Percentiles rank a stretch among this genome's conserved stretches.
phyloP scores from a whole-genome alignment of 305 asterid genomes.

The Rubia balearica region DNA sequence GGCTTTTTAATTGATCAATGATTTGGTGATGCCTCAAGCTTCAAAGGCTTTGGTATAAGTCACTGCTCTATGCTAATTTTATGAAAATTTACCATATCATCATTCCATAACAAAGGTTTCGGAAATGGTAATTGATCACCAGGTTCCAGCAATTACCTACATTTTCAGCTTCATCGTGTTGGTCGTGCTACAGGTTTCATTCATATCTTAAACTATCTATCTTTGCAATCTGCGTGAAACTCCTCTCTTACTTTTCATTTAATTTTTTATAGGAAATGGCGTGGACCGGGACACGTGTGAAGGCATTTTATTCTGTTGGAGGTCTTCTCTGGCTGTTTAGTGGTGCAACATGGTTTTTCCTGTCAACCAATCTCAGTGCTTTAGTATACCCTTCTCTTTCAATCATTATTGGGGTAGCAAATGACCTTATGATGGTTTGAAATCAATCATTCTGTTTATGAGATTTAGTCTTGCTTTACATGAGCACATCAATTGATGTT shows the following conservation, averaged over 20 bases:
- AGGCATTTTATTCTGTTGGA: conserved; percentile 56
- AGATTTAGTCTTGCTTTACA: not conserved
- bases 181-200: conserved; percentile 7
- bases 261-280: conserved; percentile 46
- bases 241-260: no score
- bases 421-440: conserved; percentile 74
- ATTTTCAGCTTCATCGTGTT: conserved; percentile 62
- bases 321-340: conserved; percentile 71
- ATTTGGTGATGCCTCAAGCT: conserved; percentile 64
- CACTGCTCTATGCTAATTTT: not conserved
- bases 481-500: not conserved
- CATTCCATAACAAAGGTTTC: not conserved
- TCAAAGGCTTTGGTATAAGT: conserved; percentile 77
- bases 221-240: not conserved
- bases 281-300: conserved; percentile 60
- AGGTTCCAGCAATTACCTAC: conserved; percentile 86
- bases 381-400: conserved; percentile 57
- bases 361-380: no score
- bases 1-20: conserved; percentile 75
- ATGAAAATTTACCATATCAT: not conserved
- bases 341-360: conserved; percentile 49
- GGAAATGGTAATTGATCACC: conserved; percentile 17
- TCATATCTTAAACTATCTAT: not conserved
- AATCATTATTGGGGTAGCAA: conserved; percentile 61
- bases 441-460: not conserved